Percentiles rank a stretch among this genome's conserved stretches.
Conservation (phyloP, 768 basidiomycete genomes). For the Melanogaster broomeanus region DNA sequence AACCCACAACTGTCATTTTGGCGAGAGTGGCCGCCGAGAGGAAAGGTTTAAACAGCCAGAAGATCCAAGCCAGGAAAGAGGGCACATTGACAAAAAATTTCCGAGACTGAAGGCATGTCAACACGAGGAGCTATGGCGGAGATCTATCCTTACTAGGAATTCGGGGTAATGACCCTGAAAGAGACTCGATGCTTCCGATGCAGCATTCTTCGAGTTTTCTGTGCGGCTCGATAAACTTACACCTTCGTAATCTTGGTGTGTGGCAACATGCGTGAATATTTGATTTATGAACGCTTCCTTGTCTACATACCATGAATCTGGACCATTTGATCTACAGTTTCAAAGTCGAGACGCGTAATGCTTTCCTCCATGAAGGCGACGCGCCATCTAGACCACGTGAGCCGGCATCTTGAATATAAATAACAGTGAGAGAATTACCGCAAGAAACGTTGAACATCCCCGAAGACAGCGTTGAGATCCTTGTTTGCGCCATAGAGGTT, state of each 20-base stretch:
- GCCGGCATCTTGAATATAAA: neutral
- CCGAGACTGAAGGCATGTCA: slow-evolving; percentile 45
- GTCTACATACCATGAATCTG: slow-evolving; percentile 64
- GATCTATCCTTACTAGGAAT: slow-evolving; percentile 52
- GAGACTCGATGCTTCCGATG: slow-evolving; percentile 70
- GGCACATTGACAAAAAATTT: slow-evolving; percentile 88
- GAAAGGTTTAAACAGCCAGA: slow-evolving; percentile 80
- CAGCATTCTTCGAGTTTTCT: slow-evolving; percentile 76
- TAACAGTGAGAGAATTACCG: slow-evolving; percentile 42
- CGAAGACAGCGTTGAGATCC: slow-evolving; percentile 70
- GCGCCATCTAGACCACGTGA: slow-evolving; percentile 59
- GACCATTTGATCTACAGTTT: slow-evolving; percentile 67
- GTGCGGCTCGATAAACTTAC: slow-evolving; percentile 66
- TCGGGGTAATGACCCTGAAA: slow-evolving; percentile 82
- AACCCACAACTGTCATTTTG: slow-evolving; percentile 80
- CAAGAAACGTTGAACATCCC: slow-evolving; percentile 74
- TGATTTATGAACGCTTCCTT: neutral
- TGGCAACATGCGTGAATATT: neutral
- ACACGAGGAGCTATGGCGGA: neutral
- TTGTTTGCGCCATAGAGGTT: slow-evolving; percentile 77
- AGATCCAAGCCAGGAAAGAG: slow-evolving; percentile 74
- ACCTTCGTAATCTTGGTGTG: slow-evolving; percentile 74
- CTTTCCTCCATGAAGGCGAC: slow-evolving; percentile 75
- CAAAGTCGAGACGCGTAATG: slow-evolving; percentile 66
- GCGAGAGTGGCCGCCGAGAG: slow-evolving; percentile 72